Evolutionary conservation across 192 early-diverging fungal genomes (phyloP).

Genomic region (Podila minutissima): DNA sequence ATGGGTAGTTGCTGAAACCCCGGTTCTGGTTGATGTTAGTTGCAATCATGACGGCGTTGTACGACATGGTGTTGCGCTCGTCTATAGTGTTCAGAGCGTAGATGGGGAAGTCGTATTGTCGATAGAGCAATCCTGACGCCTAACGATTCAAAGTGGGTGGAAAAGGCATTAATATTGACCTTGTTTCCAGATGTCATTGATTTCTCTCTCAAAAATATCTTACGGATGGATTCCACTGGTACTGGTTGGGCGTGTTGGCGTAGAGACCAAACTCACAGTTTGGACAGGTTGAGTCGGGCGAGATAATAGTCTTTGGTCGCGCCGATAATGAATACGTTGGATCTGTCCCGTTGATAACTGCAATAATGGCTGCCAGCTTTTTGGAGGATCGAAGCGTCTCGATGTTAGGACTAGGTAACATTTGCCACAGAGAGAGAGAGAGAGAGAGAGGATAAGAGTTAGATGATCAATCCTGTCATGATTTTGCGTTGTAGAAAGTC

Average conservation of each 20-base stretch:
- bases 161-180: no score
- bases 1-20: slow-evolving; percentile 66
- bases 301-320: slow-evolving; percentile 48
- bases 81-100: slow-evolving; percentile 62
- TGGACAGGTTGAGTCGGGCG: slow-evolving; percentile 71
- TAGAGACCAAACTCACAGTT: slow-evolving; percentile 79
- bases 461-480: no score
- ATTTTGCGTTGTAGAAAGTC: no score
- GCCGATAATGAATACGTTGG: slow-evolving; percentile 27
- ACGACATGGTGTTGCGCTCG: slow-evolving; percentile 26
- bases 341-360: slow-evolving; percentile 52
- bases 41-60: slow-evolving; percentile 56
- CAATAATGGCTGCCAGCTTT: slow-evolving; percentile 68
- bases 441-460: neutral
- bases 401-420: slow-evolving; percentile 57
- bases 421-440: neutral
- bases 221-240: slow-evolving; percentile 79
- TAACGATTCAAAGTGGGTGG: slow-evolving; percentile 11
- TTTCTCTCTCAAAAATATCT: neutral
- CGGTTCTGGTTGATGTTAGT: slow-evolving; percentile 30
- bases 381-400: slow-evolving; percentile 51
- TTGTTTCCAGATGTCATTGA: neutral
- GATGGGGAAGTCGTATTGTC: slow-evolving; percentile 73
- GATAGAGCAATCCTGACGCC: slow-evolving; percentile 67
- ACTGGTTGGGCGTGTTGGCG: slow-evolving; percentile 57